Evolutionary conservation across 1,284 basidiomycete species (phyloP).

Genomic region (Coriolopsis trogii): DNA sequence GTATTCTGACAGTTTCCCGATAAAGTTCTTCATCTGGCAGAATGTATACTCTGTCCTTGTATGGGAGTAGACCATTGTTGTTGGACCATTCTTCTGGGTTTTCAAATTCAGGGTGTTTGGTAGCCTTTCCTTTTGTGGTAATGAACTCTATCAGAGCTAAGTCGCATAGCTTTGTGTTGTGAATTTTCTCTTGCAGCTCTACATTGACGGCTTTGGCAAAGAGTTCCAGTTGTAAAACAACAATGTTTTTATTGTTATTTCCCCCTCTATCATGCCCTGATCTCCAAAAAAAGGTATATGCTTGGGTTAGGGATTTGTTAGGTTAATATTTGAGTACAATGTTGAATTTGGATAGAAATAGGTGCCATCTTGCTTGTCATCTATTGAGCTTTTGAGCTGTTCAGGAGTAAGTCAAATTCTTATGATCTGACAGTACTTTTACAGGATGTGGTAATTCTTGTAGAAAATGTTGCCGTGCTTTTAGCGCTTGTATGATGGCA

Average conservation of each 20-base stretch:
- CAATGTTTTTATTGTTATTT: neutral
- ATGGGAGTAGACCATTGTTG: too few relatives aligned
- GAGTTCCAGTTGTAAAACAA: neutral
- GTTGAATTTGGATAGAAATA: neutral
- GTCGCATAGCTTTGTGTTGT: conserved; percentile 34
- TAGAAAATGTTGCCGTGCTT: conserved; percentile 36
- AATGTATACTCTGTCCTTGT: too few relatives aligned
- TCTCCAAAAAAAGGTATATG: neutral
- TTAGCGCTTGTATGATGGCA: conserved; percentile 37
- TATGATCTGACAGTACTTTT: conserved; percentile 40
- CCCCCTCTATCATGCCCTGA: neutral
- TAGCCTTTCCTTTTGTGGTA: too few relatives aligned
- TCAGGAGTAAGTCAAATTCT: conserved; percentile 45
- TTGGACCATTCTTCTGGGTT: too few relatives aligned
- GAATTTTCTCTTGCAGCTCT: conserved; percentile 25
- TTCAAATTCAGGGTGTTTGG: too few relatives aligned
- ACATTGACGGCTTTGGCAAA: neutral
- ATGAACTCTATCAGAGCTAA: conserved; percentile 40
- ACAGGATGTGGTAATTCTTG: conserved; percentile 15
- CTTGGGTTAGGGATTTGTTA: neutral
- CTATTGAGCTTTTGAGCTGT: conserved; percentile 37
- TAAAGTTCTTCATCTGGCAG: too few relatives aligned
- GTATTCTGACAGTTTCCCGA: too few relatives aligned
- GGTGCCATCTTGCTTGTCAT: neutral
- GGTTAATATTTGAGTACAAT: neutral